These are phyloP conservation scores for Alternaria dauci DNA, from an alignment of 2,329 filamentous ascomycete species.

Conservation along the genomic window DNA sequence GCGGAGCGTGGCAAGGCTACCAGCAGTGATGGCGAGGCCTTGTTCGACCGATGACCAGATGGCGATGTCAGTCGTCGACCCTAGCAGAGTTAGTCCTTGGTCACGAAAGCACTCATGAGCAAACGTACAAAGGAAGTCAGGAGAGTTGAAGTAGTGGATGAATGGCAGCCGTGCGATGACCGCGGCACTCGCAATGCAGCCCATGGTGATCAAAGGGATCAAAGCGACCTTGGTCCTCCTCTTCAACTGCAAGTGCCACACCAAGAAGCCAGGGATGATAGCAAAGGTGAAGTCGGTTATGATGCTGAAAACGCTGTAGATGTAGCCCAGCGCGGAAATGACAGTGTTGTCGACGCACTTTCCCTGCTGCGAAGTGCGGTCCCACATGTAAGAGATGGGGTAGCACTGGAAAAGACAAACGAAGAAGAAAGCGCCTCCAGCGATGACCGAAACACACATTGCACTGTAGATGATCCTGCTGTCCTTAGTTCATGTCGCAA, in stretches of 20 bases:
- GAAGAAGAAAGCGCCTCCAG: slow-evolving; percentile 55
- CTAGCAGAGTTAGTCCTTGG: slow-evolving; percentile 16
- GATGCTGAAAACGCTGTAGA: slow-evolving; percentile 59
- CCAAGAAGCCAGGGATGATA: slow-evolving; percentile 59
- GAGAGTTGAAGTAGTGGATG: slow-evolving; percentile 36
- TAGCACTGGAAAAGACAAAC: slow-evolving; percentile 61
- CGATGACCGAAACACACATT: slow-evolving; percentile 48
- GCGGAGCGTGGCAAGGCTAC: slow-evolving; percentile 47
- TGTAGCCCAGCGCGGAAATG: slow-evolving; percentile 54
- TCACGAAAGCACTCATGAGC: no score
- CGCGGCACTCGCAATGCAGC: slow-evolving; percentile 54
- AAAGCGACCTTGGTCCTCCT: slow-evolving; percentile 59
- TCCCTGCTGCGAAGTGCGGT: slow-evolving; percentile 48
- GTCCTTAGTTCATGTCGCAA: background rate
- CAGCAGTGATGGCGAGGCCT: slow-evolving; percentile 50
- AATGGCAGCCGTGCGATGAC: slow-evolving; percentile 45
- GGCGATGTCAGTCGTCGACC: slow-evolving; percentile 47
- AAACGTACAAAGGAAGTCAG: slow-evolving; percentile 46
- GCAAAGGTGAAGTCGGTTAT: slow-evolving; percentile 60
- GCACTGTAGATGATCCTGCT: slow-evolving; percentile 49
- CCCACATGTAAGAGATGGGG: slow-evolving; percentile 61
- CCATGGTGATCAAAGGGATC: slow-evolving; percentile 59
- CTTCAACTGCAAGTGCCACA: slow-evolving; percentile 62
- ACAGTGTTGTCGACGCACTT: slow-evolving; percentile 54
- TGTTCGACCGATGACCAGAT: slow-evolving; percentile 50